phyloP scores from a whole-genome alignment of 306 rosid genomes.

The Albizia julibrissin region DNA sequence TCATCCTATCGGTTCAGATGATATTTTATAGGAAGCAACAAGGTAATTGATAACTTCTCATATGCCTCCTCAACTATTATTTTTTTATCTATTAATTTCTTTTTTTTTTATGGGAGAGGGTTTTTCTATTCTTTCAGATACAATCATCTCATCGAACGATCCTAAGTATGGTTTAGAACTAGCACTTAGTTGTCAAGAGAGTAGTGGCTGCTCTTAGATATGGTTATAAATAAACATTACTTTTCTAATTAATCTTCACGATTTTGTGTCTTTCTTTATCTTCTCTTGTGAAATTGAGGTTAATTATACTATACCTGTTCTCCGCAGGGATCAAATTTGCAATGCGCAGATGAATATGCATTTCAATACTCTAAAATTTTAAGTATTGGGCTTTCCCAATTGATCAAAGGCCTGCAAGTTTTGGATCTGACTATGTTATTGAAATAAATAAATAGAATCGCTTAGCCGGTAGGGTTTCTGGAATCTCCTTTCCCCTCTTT shows the following conservation, averaged over 20 bases:
- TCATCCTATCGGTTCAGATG: slow-evolving; percentile 79
- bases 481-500: no score
- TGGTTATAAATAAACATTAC: slow-evolving; percentile 51
- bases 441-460: no score
- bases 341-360: slow-evolving; percentile 81
- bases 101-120: neutral
- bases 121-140: slow-evolving; percentile 46
- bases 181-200: slow-evolving; percentile 93
- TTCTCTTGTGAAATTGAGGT: slow-evolving; percentile 25
- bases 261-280: neutral
- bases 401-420: neutral
- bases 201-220: slow-evolving; percentile 78
- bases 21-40: slow-evolving; percentile 91
- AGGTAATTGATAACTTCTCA: slow-evolving; percentile 52
- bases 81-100: neutral
- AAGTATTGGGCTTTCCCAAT: slow-evolving; percentile 34
- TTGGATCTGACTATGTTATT: neutral
- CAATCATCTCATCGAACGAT: slow-evolving; percentile 95
- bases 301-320: slow-evolving; percentile 31
- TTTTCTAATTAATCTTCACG: neutral
- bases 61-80: neutral
- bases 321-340: slow-evolving; percentile 82
- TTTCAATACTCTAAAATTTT: slow-evolving; percentile 69
- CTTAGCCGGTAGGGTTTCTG: no score
- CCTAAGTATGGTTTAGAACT: slow-evolving; percentile 75